These are phyloP conservation scores for Ambrosiella beaveri DNA, from an alignment of 2,329 filamentous ascomycete species.

Conservation along the genomic window DNA sequence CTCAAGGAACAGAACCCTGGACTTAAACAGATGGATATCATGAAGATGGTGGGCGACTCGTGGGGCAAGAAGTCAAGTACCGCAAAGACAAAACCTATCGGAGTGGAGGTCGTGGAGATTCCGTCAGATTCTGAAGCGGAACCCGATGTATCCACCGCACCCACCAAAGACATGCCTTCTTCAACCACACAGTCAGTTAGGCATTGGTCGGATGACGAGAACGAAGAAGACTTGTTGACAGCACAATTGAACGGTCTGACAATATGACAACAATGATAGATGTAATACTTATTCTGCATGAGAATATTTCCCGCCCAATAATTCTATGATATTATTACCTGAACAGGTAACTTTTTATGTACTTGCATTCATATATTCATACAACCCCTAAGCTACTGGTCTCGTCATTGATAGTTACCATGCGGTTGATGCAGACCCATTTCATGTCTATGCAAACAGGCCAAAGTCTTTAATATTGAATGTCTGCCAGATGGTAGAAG, in stretches of 20 bases:
- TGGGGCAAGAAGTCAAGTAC: slow-evolving; percentile 30
- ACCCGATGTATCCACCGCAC: slow-evolving; percentile 5
- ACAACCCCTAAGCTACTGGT: too few relatives aligned
- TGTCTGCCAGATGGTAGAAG: slow-evolving; percentile 48
- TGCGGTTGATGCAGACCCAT: too few relatives aligned
- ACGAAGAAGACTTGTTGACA: slow-evolving; percentile 4
- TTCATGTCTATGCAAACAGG: slow-evolving; percentile 34
- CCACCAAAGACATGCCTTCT: too few relatives aligned
- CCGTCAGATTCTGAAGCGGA: slow-evolving; percentile 15
- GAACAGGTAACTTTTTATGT: too few relatives aligned
- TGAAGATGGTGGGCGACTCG: slow-evolving; percentile 46
- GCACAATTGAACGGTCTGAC: slow-evolving; percentile 7
- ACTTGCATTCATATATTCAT: too few relatives aligned
- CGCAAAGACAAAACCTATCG: not conserved
- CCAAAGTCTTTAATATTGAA: slow-evolving; percentile 70
- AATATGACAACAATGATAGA: slow-evolving; percentile 1
- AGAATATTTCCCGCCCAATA: not conserved
- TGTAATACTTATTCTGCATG: not conserved
- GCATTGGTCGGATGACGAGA: slow-evolving; percentile 1
- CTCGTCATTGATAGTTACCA: too few relatives aligned
- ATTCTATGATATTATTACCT: not conserved
- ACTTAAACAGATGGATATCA: slow-evolving; percentile 48
- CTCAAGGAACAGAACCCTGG: slow-evolving; percentile 39
- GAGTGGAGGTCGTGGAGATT: slow-evolving; percentile 14
- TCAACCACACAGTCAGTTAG: not conserved